phyloP scores from a whole-genome alignment of 768 basidiomycete species.

The Kwoniella shandongensis region DNA sequence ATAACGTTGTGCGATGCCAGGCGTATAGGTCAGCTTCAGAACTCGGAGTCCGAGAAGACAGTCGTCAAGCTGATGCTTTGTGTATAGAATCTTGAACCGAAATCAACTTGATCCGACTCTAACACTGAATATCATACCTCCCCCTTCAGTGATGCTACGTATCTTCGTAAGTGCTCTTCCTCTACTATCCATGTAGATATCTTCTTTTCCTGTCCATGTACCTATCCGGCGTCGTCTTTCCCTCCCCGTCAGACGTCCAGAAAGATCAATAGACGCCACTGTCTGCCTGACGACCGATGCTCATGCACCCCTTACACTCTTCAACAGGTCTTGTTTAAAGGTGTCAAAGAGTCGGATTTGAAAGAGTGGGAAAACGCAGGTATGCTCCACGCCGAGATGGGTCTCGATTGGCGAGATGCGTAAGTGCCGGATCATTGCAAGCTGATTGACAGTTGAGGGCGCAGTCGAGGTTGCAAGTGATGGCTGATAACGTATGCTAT shows the following conservation, averaged over 20 bases:
- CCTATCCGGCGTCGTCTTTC: too few relatives aligned
- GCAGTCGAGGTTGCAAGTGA: background rate
- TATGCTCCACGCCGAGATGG: slow-evolving; percentile 48
- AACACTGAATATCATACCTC: slow-evolving; percentile 40
- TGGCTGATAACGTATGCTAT: too few relatives aligned
- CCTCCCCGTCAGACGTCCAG: too few relatives aligned
- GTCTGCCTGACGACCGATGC: too few relatives aligned
- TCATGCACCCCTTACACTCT: too few relatives aligned
- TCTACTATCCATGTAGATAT: background rate
- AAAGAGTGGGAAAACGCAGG: slow-evolving; percentile 41
- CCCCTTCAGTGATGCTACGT: slow-evolving; percentile 41
- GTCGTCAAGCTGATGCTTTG: slow-evolving; percentile 6
- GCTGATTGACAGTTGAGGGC: background rate
- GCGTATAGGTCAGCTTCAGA: slow-evolving; percentile 17
- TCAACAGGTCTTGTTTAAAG: slow-evolving; percentile 42
- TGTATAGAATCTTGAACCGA: slow-evolving; percentile 32
- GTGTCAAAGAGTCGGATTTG: slow-evolving; percentile 39
- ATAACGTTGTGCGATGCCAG: background rate
- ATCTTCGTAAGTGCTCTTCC: slow-evolving; percentile 40
- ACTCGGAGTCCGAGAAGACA: background rate
- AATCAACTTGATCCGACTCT: slow-evolving; percentile 33
- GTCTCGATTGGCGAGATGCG: slow-evolving; percentile 46
- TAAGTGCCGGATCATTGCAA: slow-evolving; percentile 32
- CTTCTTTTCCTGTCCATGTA: too few relatives aligned
- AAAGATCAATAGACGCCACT: too few relatives aligned